Evolutionary conservation across 1,284 basidiomycete species (phyloP), one percentile per base, ranked within the genome.

Genomic region (Chiua sp.): DNA sequence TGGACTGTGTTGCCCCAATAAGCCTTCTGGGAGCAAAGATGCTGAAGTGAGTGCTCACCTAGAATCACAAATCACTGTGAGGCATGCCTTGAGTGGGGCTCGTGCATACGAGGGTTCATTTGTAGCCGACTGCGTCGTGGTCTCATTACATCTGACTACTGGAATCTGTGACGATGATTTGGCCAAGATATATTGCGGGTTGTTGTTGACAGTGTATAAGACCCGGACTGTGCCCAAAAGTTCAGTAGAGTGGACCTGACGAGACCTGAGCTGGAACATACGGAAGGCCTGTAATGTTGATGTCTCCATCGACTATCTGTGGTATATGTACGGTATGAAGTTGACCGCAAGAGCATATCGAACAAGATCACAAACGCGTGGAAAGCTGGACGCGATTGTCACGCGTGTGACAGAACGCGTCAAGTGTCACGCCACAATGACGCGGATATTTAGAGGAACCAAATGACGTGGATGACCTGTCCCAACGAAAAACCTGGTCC

Each of bases 141-240:
- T 66, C 55, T 56, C 71, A 59, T 23, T 68, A 67, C 59, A 83
- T 65, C 78, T 55, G 11, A 71, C 61, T 47, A 81, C 73, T 5
- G 76, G 72, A 7, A 82, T 76, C 28, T 73, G 67, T 16, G 71
- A 69, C 18, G 71, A 70, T 2, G 84, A 85, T 53, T 82, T 82
- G 44, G 87, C 85, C 42, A 88, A 78, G 54, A 87, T 83, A 64
- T 87, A 87, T 66, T 87, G 86, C 13, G 82, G 79, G 32, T 83
- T 85, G 61, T 79, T 80, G 68, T 87, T 86, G 63, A 87, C 78
- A 26, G 84, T 86, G 68, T 87, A 88, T 48, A 88, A 77, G 26
- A 87, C 80, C 32, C 87, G 83, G n/a, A 88, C 79, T 69, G 20
- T 32, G 10, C 30, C 30, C 30, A 32, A 10, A 32, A 10, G 37